Percentiles rank a stretch among this genome's conserved stretches.
These are phyloP conservation scores for Exophiala oligosperma DNA, from an alignment of 2,329 filamentous ascomycete genomes.

Conservation along the genomic window DNA sequence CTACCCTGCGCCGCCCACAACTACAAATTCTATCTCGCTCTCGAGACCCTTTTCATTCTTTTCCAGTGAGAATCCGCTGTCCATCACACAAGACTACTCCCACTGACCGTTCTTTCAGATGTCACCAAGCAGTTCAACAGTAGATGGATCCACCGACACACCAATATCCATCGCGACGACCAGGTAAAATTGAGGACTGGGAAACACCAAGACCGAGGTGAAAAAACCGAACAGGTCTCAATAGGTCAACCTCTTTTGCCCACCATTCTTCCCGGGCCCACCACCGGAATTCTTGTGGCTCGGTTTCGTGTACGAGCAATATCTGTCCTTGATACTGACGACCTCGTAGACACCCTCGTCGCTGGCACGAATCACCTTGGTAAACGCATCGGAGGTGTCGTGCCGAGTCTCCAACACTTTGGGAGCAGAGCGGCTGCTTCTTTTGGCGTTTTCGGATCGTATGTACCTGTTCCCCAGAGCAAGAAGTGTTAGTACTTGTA, in stretches of 20 bases:
- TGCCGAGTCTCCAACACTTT: slow-evolving; percentile 87
- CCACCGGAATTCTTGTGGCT: slow-evolving; percentile 40
- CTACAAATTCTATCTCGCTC: too few species aligned
- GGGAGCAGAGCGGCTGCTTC: slow-evolving; percentile 69
- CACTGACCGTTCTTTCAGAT: too few species aligned
- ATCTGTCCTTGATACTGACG: slow-evolving; percentile 90
- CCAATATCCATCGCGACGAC: too few species aligned
- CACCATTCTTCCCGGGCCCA: background rate
- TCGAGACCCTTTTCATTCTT: too few species aligned
- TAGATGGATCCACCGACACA: too few species aligned
- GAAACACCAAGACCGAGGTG: too few species aligned
- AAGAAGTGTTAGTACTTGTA: slow-evolving; percentile 19
- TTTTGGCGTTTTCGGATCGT: slow-evolving; percentile 72
- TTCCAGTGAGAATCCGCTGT: too few species aligned
- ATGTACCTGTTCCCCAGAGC: slow-evolving; percentile 61
- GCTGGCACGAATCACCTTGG: slow-evolving; percentile 77
- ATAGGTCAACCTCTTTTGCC: slow-evolving; percentile 25
- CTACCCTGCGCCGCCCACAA: too few species aligned
- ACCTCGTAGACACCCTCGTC: slow-evolving; percentile 98
- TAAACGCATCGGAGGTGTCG: slow-evolving; percentile 78
- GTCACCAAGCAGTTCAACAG: too few species aligned
- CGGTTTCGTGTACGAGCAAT: slow-evolving; percentile 79
- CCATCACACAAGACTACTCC: too few species aligned
- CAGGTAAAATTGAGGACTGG: too few species aligned
- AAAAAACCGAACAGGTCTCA: background rate